phyloP scores from a whole-genome alignment of 805 yeast genomes.

The Zygotorulaspora sp. region DNA sequence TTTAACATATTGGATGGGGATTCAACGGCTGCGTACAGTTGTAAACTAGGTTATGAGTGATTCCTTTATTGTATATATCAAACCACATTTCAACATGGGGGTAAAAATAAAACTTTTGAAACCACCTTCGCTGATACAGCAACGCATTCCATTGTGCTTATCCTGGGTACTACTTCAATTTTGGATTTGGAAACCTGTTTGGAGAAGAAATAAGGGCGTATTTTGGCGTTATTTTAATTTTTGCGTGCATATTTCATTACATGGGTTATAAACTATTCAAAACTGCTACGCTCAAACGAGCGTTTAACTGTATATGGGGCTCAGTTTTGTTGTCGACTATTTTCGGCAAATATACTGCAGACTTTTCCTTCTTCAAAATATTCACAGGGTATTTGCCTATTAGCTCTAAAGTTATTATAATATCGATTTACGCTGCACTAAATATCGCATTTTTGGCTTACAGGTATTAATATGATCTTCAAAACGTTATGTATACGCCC shows the following conservation, averaged over 20 bases:
- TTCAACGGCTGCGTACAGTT: too few species aligned
- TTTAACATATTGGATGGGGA: too few species aligned
- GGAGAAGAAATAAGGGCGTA: conserved; percentile 19
- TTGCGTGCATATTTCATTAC: conserved; percentile 9
- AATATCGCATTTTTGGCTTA: conserved; percentile 14
- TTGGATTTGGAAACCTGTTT: conserved; percentile 18
- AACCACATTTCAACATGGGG: too few species aligned
- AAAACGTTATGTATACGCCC: conserved; percentile 13
- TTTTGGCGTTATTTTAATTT: conserved; percentile 13
- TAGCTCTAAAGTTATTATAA: conserved; percentile 19
- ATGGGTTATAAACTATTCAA: conserved; percentile 12
- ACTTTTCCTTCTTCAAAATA: conserved; percentile 11
- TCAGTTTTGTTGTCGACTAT: conserved; percentile 17
- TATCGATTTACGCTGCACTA: conserved; percentile 17
- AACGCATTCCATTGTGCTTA: conserved; percentile 13
- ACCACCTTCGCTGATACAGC: too few species aligned
- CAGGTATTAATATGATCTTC: conserved; percentile 17
- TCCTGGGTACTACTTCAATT: conserved; percentile 16
- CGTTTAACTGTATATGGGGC: conserved; percentile 16
- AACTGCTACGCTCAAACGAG: conserved; percentile 7
- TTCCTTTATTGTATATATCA: too few species aligned
- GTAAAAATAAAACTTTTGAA: too few species aligned
- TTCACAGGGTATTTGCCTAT: conserved; percentile 22
- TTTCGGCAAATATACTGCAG: conserved; percentile 18
- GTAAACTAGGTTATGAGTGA: too few species aligned